A percentile compares a stretch with the other conserved stretches of the same genome.
phyloP scores from a whole-genome alignment of 2,329 filamentous ascomycete genomes.

The Lecanoromycetidae sp. region DNA sequence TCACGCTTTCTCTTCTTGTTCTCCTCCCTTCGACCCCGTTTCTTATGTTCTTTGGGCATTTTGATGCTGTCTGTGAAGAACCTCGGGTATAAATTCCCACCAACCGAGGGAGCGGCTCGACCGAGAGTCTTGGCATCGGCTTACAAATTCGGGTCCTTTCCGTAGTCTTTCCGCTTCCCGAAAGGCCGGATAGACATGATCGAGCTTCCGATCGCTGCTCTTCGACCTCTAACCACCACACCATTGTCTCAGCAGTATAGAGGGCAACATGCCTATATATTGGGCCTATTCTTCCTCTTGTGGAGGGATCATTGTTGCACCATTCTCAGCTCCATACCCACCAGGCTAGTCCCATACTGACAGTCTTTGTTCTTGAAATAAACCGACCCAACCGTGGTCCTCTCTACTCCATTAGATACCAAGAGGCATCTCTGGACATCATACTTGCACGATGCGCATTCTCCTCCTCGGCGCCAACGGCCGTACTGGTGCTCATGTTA shows the following conservation, averaged over 20 bases:
- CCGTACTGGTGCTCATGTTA: conserved; percentile 6
- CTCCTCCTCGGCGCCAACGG: conserved; percentile 11
- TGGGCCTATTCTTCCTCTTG: not conserved
- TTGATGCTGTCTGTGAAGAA: not conserved
- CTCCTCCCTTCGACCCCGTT: conserved; percentile 41
- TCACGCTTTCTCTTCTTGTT: conserved; percentile 40
- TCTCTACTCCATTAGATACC: not conserved
- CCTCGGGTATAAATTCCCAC: not conserved
- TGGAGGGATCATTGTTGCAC: too few species aligned
- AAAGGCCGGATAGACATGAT: too few species aligned
- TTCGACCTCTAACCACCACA: not conserved
- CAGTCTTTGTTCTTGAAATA: not conserved
- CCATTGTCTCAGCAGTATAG: not conserved
- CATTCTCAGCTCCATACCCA: not conserved
- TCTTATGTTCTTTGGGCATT: conserved; percentile 50
- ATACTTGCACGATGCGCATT: conserved; percentile 5
- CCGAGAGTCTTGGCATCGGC: not conserved
- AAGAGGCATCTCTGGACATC: not conserved
- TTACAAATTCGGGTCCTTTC: not conserved
- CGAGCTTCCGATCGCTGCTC: not conserved
- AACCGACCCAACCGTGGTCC: not conserved
- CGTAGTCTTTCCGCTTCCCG: too few species aligned
- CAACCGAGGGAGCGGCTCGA: too few species aligned
- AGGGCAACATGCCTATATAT: not conserved
- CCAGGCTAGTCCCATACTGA: not conserved